These are phyloP conservation scores for Parathielavia hyrcaniae DNA, from an alignment of 495 filamentous ascomycete genomes.

Conservation along the genomic window DNA sequence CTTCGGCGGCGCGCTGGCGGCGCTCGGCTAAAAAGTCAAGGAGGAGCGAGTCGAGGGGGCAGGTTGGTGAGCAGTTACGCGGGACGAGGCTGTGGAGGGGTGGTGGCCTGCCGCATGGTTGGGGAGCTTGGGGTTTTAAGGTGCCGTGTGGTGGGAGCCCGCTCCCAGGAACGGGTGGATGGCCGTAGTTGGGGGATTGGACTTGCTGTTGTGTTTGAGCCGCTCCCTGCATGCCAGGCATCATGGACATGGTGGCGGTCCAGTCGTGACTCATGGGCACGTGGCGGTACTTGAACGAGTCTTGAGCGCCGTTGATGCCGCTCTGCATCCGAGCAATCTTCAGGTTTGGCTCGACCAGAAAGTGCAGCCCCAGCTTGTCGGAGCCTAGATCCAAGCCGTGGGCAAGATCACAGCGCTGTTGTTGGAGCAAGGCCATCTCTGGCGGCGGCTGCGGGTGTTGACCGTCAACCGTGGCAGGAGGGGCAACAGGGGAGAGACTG, in stretches of 20 bases:
- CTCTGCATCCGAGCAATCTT: conserved; percentile 34
- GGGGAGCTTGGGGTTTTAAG: neutral
- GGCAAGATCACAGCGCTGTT: conserved; percentile 49
- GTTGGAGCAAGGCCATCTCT: conserved; percentile 34
- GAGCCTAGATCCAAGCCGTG: conserved; percentile 54
- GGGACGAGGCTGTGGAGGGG: conserved; percentile 41
- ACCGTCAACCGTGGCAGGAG: conserved; percentile 9
- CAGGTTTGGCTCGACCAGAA: conserved; percentile 51
- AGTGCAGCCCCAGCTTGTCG: conserved; percentile 62
- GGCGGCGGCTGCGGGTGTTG: conserved; percentile 18
- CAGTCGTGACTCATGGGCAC: conserved; percentile 42
- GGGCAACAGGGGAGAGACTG: conserved; percentile 21
- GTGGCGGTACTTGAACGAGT: conserved; percentile 33
- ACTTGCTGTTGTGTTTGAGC: neutral
- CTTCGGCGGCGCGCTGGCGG: conserved; percentile 57
- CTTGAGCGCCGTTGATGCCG: conserved; percentile 36
- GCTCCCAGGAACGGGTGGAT: neutral
- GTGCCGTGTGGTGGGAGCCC: neutral
- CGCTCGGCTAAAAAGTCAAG: conserved; percentile 69
- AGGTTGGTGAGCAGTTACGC: conserved; percentile 56
- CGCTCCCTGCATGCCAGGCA: conserved; percentile 1
- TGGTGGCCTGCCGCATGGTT: neutral
- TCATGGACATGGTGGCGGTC: conserved; percentile 33
- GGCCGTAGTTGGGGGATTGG: conserved; percentile 1
- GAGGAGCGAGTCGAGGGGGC: conserved; percentile 65